These are phyloP conservation scores for Metarhizium guizhouense DNA, from an alignment of 2,329 filamentous ascomycete species.

Conservation along the genomic window DNA sequence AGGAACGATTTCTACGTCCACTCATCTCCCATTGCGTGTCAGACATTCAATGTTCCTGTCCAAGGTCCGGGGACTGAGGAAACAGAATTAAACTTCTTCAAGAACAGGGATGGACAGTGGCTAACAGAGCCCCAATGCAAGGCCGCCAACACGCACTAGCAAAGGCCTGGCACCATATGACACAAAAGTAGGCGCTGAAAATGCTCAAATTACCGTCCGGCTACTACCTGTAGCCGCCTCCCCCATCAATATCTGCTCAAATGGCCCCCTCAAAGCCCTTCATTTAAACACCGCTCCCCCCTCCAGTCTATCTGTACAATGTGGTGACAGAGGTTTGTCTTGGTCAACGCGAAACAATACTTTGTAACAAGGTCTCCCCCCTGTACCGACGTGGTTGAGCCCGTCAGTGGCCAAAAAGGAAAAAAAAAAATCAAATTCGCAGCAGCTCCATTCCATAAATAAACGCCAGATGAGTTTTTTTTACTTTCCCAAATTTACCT, in stretches of 20 bases:
- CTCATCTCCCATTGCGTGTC: background rate
- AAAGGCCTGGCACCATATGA: background rate
- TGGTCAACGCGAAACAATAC: background rate
- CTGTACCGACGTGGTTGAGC: slow-evolving; percentile 7
- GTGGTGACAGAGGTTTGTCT: background rate
- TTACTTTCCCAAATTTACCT: background rate
- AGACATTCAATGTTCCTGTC: background rate
- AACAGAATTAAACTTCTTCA: background rate
- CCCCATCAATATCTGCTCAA: background rate
- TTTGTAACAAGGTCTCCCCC: background rate
- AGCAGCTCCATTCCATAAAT: background rate
- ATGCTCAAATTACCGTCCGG: background rate
- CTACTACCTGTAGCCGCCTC: background rate
- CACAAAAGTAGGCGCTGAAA: background rate
- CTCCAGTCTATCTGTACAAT: slow-evolving; percentile 1
- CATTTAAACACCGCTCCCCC: background rate
- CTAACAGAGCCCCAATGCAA: background rate
- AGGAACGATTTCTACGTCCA: background rate
- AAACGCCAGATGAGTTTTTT: slow-evolving; percentile 5
- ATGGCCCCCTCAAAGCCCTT: background rate
- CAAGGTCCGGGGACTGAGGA: background rate
- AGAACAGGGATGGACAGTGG: background rate
- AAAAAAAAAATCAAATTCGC: background rate
- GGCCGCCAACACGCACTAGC: background rate
- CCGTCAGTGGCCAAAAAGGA: slow-evolving; percentile 1